Evolutionary conservation across 306 rosid species (phyloP), one percentile per base, ranked within the genome.

Genomic region (Ammopiptanthus mongolicus): DNA sequence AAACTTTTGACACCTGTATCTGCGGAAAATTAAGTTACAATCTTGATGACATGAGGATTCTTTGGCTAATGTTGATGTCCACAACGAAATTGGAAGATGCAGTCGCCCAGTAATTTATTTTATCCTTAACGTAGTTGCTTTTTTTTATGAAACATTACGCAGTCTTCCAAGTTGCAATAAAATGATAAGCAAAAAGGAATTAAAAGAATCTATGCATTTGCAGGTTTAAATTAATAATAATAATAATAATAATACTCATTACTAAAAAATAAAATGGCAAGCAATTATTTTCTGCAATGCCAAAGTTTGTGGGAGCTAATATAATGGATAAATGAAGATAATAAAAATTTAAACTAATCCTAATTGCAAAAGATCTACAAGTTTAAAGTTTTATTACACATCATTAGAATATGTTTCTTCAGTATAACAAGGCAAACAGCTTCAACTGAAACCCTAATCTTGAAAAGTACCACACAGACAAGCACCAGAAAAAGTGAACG

Each of bases 141-240:
- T 22, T 61, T 74, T 25, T 44, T 6, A 61, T 25, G 33, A 62
- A 73, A 37, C 65, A 36, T 8, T 13, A 8, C 36, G 28, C 56
- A 66, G 25, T 58, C 37, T 52, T 68, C 41, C 42, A 75, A 80
- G 41, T 25, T 34, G 37, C 65, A 60, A 81, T 64, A 55, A 61
- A 56, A 48, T 63, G 8, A 36, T 46, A 18, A 68, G 34, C 75
- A 46, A 60, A 60, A 36, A 67, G 51, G 56, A 66, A 48, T 23
- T 7, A 23, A 55, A 46, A 34, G 14, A 58, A 10, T 18, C 47
- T 58, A 28, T 33, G 64, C 36, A 65, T 22, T 60, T 63, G 44
- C 48, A 36, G 18, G 22, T 10, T 41, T 50, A n/a, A n/a, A n/a
- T n/a, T n/a, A n/a, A n/a, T n/a, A n/a, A n/a, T n/a, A n/a, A n/a